Conservation (phyloP, 441 rosid species). For the Biscutella laevigata region DNA sequence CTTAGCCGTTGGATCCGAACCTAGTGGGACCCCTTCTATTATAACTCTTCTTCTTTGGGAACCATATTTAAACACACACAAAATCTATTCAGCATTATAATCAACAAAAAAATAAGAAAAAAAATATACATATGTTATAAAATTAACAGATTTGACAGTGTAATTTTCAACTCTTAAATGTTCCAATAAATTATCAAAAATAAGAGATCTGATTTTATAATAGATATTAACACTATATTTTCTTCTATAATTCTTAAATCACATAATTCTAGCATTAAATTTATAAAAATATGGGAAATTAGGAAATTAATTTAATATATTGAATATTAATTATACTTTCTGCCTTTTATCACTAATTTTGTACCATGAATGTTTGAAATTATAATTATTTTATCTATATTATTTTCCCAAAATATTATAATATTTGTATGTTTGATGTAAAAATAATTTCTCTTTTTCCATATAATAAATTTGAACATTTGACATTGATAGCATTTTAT, state of each 20-base stretch:
- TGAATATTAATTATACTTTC: too few relatives aligned
- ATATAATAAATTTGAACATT: not conserved
- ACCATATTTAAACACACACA: too few relatives aligned
- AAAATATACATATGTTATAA: too few relatives aligned
- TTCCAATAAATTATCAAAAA: too few relatives aligned
- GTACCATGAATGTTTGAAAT: not conserved
- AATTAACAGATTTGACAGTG: too few relatives aligned
- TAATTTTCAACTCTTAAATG: too few relatives aligned
- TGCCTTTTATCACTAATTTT: too few relatives aligned
- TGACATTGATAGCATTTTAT: conserved; percentile 15
- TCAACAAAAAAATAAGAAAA: too few relatives aligned
- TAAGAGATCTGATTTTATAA: too few relatives aligned
- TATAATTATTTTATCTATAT: not conserved
- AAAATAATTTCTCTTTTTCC: too few relatives aligned
- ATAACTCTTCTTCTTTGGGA: not conserved
- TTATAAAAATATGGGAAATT: not conserved
- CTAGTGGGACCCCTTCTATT: conserved; percentile 6
- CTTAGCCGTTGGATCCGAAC: conserved; percentile 14
- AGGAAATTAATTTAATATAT: not conserved
- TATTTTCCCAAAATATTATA: not conserved
- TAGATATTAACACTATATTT: not conserved
- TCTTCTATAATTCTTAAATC: not conserved
- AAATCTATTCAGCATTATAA: too few relatives aligned
- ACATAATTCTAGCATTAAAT: not conserved
- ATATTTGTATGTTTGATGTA: too few relatives aligned